Percentiles rank a stretch among this genome's conserved stretches.
Conservation (phyloP, 495 filamentous ascomycete species). For the Elasticomyces elasticus region DNA sequence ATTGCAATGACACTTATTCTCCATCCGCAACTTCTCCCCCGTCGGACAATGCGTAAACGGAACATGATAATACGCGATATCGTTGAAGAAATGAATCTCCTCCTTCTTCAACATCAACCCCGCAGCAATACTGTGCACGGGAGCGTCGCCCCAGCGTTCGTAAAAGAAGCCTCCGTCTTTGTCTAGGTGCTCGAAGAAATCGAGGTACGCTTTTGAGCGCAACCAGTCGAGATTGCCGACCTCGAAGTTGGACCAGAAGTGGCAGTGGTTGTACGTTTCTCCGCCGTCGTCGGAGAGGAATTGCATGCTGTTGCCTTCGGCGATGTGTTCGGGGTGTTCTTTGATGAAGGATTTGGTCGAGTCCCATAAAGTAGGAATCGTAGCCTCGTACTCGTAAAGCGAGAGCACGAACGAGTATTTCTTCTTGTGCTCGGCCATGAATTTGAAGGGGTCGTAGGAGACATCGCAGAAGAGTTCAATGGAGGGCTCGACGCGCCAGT, state of each 20-base stretch:
- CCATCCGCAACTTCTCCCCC: conserved; percentile 64
- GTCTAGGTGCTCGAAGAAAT: conserved; percentile 51
- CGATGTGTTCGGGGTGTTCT: conserved; percentile 78
- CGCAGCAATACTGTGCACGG: conserved; percentile 84
- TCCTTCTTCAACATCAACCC: conserved; percentile 77
- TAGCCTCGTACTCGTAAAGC: conserved; percentile 89
- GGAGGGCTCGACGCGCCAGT: conserved; percentile 40
- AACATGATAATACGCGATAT: conserved; percentile 98
- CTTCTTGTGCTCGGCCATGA: conserved; percentile 38
- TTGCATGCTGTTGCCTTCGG: conserved; percentile 71
- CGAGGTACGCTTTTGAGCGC: conserved; percentile 44
- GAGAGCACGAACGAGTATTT: conserved; percentile 37
- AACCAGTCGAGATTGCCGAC: conserved; percentile 53
- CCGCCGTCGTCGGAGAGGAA: conserved; percentile 89
- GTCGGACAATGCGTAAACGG: conserved; percentile 97
- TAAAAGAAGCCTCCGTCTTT: conserved; percentile 51
- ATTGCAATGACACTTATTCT: conserved; percentile 87
- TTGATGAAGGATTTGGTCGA: conserved; percentile 85
- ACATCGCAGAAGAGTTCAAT: conserved; percentile 41
- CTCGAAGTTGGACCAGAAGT: conserved; percentile 66
- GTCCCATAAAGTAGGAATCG: conserved; percentile 92
- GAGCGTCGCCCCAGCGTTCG: conserved; percentile 54
- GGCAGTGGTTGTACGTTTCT: conserved; percentile 82
- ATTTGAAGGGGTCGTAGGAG: conserved; percentile 39
- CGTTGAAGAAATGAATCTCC: conserved; percentile 95